Percentiles rank a stretch among this genome's conserved stretches.
Evolutionary conservation across 192 early-diverging fungal species (phyloP).

Genomic region (Allomyces javanicus): DNA sequence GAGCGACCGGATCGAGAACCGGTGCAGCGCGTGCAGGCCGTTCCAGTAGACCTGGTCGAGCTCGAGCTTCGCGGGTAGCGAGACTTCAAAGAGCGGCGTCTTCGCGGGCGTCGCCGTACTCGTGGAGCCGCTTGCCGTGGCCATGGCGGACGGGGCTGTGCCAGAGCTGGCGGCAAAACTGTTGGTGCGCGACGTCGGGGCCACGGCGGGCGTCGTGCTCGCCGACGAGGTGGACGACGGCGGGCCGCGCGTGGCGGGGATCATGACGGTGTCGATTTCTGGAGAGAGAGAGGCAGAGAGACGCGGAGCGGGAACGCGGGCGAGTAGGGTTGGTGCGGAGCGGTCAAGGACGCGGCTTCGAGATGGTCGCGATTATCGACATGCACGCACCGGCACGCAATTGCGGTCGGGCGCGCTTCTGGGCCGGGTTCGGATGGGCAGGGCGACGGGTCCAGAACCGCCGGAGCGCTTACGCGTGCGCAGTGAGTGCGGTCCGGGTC

Average conservation of each 20-base stretch:
- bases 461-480: too few species aligned
- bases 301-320: too few species aligned
- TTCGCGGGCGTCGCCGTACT: background rate
- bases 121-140: background rate
- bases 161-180: background rate
- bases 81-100: constrained; percentile 22
- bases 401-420: too few species aligned
- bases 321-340: too few species aligned
- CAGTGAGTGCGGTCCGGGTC: too few species aligned
- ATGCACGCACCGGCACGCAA: too few species aligned
- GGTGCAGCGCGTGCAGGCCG: constrained; percentile 53
- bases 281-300: too few species aligned
- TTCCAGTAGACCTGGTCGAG: constrained; percentile 69
- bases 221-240: background rate
- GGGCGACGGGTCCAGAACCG: too few species aligned
- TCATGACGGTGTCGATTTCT: background rate
- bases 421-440: too few species aligned
- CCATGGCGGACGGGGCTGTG: background rate
- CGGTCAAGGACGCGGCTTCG: too few species aligned
- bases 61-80: constrained; percentile 32
- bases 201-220: background rate
- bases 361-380: too few species aligned
- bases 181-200: background rate
- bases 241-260: background rate
- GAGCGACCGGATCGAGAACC: constrained; percentile 50